Percentiles rank a stretch among this genome's conserved stretches.
Evolutionary conservation across 2,329 filamentous ascomycete genomes (phyloP).

Genomic region (Fusarium sp.): DNA sequence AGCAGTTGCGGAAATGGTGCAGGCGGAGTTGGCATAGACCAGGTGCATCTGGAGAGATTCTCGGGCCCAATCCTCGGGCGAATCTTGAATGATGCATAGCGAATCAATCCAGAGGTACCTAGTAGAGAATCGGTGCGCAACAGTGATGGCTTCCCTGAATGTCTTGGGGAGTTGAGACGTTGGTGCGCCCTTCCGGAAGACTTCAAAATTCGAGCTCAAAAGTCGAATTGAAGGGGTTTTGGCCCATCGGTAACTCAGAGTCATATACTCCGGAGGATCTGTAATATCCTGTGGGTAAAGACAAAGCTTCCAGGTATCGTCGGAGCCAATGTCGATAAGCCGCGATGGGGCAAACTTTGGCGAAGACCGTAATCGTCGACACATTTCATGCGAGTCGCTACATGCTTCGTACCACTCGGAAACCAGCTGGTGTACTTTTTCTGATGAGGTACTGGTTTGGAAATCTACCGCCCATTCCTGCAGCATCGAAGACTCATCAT

Average conservation of each 20-base stretch:
- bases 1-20: background rate
- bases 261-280: background rate
- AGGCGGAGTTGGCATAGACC: background rate
- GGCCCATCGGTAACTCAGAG: background rate
- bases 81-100: background rate
- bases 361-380: background rate
- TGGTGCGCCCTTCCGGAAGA: accelerated
- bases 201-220: background rate
- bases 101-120: background rate
- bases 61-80: background rate
- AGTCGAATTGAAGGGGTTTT: background rate
- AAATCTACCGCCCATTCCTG: accelerated
- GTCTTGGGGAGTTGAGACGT: background rate
- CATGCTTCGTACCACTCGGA: background rate
- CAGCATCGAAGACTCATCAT: background rate
- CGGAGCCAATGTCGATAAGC: background rate
- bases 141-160: background rate
- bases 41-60: background rate
- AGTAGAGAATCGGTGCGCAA: background rate
- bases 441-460: background rate
- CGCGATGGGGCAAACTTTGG: background rate
- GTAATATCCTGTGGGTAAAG: background rate
- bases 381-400: background rate
- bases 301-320: background rate
- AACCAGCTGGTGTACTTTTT: background rate